Percentiles rank a stretch among this genome's conserved stretches.
Evolutionary conservation across 1,284 basidiomycete genomes (phyloP).

Genomic region (Ustilago bromivora): DNA sequence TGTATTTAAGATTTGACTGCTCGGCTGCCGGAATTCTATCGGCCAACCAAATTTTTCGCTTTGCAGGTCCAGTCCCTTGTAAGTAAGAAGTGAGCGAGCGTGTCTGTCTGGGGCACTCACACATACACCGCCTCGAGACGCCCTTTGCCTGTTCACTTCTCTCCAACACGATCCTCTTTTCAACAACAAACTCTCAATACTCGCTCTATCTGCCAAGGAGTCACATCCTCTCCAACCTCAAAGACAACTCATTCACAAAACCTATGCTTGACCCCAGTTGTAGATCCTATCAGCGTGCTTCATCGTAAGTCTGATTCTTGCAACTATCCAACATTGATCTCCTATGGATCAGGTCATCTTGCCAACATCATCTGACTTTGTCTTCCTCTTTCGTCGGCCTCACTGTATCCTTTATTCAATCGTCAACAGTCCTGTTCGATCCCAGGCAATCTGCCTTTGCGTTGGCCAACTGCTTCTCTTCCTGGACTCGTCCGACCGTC

Average conservation of each 20-base stretch:
- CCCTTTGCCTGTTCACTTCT: not conserved
- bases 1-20: conserved; percentile 8
- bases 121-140: not conserved
- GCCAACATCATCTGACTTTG: not conserved
- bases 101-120: not conserved
- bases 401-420: not conserved
- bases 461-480: conserved; percentile 61
- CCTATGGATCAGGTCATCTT: not conserved
- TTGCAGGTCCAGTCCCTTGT: not conserved
- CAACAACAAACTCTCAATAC: not conserved
- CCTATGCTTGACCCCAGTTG: conserved; percentile 65
- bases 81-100: not conserved
- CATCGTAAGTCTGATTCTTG: conserved; percentile 37
- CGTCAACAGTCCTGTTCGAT: conserved; percentile 23
- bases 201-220: conserved; percentile 23
- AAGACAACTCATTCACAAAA: conserved; percentile 23
- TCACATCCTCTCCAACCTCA: conserved; percentile 27
- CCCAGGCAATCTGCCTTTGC: conserved; percentile 41
- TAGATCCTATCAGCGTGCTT: conserved; percentile 57
- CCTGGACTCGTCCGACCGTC: conserved; percentile 63
- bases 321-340: not conserved
- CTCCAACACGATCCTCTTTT: conserved; percentile 9
- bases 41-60: not conserved
- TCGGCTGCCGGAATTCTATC: conserved; percentile 1
- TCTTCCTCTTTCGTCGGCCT: not conserved